These are phyloP conservation scores for Trypanosoma rangeli DNA, from an alignment of 208 protist species.

Conservation along the genomic window DNA sequence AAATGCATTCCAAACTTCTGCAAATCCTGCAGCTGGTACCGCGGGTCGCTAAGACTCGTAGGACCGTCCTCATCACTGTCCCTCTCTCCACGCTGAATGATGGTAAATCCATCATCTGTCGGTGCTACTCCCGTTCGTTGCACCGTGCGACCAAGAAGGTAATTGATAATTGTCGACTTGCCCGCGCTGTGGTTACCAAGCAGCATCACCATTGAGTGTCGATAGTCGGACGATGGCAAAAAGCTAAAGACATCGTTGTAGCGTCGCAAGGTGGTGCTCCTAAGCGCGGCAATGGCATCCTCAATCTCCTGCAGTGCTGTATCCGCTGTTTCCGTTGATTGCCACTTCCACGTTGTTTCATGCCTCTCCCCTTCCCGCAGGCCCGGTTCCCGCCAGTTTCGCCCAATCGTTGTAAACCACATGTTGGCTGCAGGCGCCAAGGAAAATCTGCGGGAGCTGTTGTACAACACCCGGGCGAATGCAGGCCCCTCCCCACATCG, in stretches of 20 bases:
- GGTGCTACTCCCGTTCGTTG: slow-evolving; percentile 89
- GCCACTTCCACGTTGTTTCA: background rate
- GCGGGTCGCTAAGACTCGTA: slow-evolving; percentile 65
- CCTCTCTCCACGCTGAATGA: slow-evolving; percentile 62
- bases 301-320: slow-evolving; percentile 30
- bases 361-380: background rate
- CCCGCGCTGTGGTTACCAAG: slow-evolving; percentile 92
- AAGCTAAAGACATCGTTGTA: slow-evolving; percentile 46
- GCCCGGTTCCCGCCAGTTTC: background rate
- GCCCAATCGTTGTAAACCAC: background rate
- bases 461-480: background rate
- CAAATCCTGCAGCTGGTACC: slow-evolving; percentile 73
- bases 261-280: slow-evolving; percentile 32
- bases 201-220: slow-evolving; percentile 85
- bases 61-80: slow-evolving; percentile 81
- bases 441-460: background rate
- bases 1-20: slow-evolving; percentile 76
- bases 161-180: slow-evolving; percentile 92
- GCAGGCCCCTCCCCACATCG: background rate
- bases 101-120: slow-evolving; percentile 90
- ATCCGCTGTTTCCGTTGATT: background rate
- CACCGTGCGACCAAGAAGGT: slow-evolving; percentile 64
- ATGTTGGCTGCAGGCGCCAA: background rate
- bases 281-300: slow-evolving; percentile 29
- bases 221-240: slow-evolving; percentile 30